Evolutionary conservation across 2,329 filamentous ascomycete genomes (phyloP).

Genomic region (Fusarium veterinarium): DNA sequence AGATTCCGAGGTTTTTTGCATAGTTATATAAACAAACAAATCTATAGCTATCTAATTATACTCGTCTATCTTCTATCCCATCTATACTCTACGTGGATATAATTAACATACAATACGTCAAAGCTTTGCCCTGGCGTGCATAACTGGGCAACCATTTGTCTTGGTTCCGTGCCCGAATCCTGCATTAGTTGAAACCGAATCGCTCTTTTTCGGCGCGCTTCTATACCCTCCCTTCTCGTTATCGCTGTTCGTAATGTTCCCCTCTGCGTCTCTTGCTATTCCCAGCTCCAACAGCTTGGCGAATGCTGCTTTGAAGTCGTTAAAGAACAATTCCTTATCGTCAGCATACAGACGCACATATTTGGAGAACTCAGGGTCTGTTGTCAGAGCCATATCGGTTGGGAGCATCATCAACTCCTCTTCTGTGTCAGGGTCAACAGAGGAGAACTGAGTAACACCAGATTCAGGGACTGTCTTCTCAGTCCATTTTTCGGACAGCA

Average conservation of each 20-base stretch:
- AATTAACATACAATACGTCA: not conserved
- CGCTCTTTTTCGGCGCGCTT: slow-evolving; percentile 11
- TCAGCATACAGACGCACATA: not conserved
- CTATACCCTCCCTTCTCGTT: slow-evolving; percentile 2
- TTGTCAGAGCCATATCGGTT: slow-evolving; percentile 7
- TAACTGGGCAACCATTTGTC: not conserved
- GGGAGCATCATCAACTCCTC: slow-evolving; percentile 17
- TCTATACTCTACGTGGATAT: not conserved
- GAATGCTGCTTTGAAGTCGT: slow-evolving; percentile 1
- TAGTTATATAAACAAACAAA: not conserved
- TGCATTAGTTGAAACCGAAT: not conserved
- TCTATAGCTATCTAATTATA: not conserved
- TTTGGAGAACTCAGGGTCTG: slow-evolving; percentile 8
- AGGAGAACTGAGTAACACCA: not conserved
- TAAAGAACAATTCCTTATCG: slow-evolving; percentile 2
- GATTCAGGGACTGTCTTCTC: slow-evolving; percentile 9
- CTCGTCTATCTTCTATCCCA: not conserved
- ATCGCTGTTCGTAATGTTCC: not conserved
- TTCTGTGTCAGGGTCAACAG: slow-evolving; percentile 1
- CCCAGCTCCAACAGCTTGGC: slow-evolving; percentile 6
- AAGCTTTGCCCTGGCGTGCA: not conserved
- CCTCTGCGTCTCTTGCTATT: not conserved
- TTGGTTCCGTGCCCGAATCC: not conserved
- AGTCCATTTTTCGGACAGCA: not conserved
- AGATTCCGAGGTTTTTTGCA: too few relatives aligned